Conservation (phyloP, 164 flowering plant genomes). For the Macadamia integrifolia region DNA sequence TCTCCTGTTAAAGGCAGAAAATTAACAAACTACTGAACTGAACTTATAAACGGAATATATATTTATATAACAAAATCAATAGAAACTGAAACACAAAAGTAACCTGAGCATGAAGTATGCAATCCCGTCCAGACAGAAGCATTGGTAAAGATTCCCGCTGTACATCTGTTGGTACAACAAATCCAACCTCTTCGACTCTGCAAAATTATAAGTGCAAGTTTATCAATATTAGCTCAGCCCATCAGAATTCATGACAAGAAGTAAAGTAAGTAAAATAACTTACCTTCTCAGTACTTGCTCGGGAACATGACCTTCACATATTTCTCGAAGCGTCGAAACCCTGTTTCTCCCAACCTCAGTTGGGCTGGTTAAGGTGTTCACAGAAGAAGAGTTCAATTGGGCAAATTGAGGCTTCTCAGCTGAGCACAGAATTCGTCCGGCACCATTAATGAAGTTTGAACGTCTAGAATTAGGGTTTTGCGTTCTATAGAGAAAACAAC, state of each 20-base stretch:
- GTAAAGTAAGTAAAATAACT: conserved; percentile 5
- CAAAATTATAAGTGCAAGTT: conserved; percentile 8
- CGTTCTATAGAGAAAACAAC: neutral
- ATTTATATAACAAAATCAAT: neutral
- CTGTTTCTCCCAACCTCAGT: neutral
- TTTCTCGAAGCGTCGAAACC: conserved; percentile 39
- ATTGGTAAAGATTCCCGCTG: conserved; percentile 70
- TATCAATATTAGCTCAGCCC: neutral
- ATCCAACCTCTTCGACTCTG: conserved; percentile 86
- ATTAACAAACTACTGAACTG: neutral
- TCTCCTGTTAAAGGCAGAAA: neutral
- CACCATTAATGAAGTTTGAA: conserved; percentile 9
- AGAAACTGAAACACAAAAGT: neutral
- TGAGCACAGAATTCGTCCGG: conserved; percentile 4
- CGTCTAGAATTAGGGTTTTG: neutral
- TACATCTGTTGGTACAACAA: conserved; percentile 60
- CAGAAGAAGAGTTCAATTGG: conserved; percentile 15
- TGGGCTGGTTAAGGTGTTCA: neutral
- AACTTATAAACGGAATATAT: neutral
- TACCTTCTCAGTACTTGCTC: conserved; percentile 58
- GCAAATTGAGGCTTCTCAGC: conserved; percentile 4
- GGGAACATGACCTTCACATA: conserved; percentile 68
- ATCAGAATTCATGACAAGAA: neutral
- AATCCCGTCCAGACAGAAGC: conserved; percentile 75
- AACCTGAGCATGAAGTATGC: conserved; percentile 96